phyloP scores from a whole-genome alignment of 208 protist genomes.

The Acanthamoeba rhysodes region DNA sequence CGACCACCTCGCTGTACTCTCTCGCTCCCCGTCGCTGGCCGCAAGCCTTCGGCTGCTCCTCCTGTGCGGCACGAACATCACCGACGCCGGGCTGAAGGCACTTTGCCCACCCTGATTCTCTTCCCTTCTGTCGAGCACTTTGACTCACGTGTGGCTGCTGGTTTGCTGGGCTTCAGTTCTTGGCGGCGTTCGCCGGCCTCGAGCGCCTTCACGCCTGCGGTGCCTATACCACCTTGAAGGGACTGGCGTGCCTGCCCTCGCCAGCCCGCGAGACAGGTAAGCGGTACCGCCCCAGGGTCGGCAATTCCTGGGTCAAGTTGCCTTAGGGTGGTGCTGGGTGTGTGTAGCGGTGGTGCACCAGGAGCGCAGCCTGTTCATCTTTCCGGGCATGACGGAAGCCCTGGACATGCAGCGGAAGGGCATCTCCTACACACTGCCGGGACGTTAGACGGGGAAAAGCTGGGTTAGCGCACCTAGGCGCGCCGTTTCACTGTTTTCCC shows the following conservation, averaged over 20 bases:
- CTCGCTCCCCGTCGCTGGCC: background rate
- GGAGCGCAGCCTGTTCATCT: constrained; percentile 8
- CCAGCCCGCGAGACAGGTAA: background rate
- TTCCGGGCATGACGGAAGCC: background rate
- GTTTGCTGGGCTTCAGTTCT: background rate
- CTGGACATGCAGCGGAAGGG: background rate
- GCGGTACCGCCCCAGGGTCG: no score
- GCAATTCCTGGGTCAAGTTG: no score
- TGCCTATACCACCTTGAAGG: background rate
- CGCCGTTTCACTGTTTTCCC: no score
- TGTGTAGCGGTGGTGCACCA: background rate
- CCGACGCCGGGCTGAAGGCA: background rate
- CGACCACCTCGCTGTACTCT: background rate
- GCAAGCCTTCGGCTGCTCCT: background rate
- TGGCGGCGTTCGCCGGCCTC: background rate
- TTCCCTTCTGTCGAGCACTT: no score
- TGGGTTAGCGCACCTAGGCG: no score
- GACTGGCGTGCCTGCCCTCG: background rate
- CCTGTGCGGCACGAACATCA: background rate
- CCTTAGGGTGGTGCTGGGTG: no score
- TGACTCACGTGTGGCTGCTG: no score
- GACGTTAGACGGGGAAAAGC: no score
- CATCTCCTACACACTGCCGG: no score
- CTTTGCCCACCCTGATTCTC: no score
- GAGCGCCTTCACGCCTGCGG: background rate